phyloP scores from a whole-genome alignment of 2,329 filamentous ascomycete genomes.

The Tolypocladium ovalisporum region DNA sequence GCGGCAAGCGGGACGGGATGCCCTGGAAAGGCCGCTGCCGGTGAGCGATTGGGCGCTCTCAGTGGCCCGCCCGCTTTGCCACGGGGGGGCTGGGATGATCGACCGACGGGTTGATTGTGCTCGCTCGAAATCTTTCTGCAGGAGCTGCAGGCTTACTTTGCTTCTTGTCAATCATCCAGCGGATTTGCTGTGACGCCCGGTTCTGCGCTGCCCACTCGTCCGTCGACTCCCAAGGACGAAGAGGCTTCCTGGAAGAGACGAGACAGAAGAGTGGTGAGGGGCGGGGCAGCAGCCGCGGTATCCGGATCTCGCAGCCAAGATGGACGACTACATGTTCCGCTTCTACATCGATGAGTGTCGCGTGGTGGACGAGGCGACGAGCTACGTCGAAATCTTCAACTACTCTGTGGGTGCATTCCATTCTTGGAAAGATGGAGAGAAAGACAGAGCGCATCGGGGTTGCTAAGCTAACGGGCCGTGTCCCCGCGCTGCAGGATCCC shows the following conservation, averaged over 20 bases:
- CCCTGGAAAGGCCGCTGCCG: background rate
- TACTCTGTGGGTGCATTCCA: constrained; percentile 36
- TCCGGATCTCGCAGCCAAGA: constrained; percentile 21
- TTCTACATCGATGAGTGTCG: constrained; percentile 35
- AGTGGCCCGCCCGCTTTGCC: background rate
- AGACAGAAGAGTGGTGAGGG: background rate
- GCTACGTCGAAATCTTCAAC: constrained; percentile 48
- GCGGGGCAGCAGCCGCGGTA: background rate
- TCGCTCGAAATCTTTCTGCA: background rate
- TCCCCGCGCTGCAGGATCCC: constrained; percentile 36
- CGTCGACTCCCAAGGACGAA: background rate
- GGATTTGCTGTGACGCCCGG: background rate
- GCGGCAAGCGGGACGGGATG: background rate
- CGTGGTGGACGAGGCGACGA: constrained; percentile 38
- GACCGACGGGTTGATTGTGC: background rate
- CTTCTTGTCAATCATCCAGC: background rate
- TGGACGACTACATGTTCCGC: constrained; percentile 51
- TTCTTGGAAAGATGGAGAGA: background rate
- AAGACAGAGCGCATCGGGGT: too few species aligned
- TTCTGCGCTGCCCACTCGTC: background rate
- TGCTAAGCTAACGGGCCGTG: background rate
- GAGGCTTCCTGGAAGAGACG: background rate
- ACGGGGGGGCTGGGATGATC: background rate
- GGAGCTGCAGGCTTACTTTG: background rate
- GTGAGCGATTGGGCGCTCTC: background rate